phyloP scores from a whole-genome alignment of 768 basidiomycete species.

The Lentinula aciculospora region DNA sequence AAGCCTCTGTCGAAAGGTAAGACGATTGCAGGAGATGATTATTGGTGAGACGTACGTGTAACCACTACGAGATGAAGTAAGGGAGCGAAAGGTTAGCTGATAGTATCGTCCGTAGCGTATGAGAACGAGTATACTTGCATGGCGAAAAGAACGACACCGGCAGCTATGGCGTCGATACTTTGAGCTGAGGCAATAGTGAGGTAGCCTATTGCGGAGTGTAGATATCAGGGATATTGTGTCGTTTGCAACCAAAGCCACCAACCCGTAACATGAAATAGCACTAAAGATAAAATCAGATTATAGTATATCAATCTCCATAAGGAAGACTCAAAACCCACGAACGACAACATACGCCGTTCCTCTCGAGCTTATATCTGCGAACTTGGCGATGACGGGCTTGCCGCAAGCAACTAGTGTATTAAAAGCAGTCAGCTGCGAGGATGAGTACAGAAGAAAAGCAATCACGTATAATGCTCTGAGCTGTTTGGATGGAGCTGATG shows the following conservation, averaged over 20 bases:
- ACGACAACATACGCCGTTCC: constrained; percentile 56
- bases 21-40: constrained; percentile 18
- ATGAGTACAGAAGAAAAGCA: constrained; percentile 10
- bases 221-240: background rate
- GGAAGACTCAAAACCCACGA: constrained; percentile 38
- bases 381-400: constrained; percentile 71
- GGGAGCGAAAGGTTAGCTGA: constrained; percentile 20
- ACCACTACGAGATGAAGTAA: constrained; percentile 33
- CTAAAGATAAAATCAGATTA: constrained; percentile 18
- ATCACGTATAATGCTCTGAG: constrained; percentile 48
- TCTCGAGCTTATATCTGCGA: constrained; percentile 67
- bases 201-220: constrained; percentile 29
- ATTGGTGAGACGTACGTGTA: constrained; percentile 41
- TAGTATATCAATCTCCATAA: background rate
- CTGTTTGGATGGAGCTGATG: constrained; percentile 48
- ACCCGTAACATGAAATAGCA: constrained; percentile 58
- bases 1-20: constrained; percentile 35
- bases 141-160: constrained; percentile 53
- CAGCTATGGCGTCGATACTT: constrained; percentile 38
- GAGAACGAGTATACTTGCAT: constrained; percentile 28
- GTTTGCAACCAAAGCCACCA: constrained; percentile 13
- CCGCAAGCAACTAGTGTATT: constrained; percentile 29
- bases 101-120: background rate
- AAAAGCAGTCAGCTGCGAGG: background rate
- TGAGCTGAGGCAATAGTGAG: constrained; percentile 47